Evolutionary conservation across 1,284 basidiomycete species (phyloP).

Genomic region (Ustilago esculenta): DNA sequence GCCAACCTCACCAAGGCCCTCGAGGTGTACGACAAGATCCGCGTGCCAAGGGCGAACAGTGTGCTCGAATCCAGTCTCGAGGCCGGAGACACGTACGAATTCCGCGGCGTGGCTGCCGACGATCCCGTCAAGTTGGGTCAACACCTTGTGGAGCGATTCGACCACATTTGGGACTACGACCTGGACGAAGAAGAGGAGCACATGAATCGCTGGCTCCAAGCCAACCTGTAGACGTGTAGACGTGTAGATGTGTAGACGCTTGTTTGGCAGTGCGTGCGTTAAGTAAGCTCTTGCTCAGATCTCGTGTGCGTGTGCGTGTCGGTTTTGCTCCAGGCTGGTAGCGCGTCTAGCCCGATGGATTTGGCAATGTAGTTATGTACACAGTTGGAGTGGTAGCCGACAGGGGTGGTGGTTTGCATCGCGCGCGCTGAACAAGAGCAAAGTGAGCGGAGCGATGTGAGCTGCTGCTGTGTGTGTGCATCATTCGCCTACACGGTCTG

Average conservation of each 20-base stretch:
- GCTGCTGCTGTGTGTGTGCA: not conserved
- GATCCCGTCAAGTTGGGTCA: constrained; percentile 19
- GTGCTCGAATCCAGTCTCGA: constrained; percentile 56
- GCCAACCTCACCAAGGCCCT: constrained; percentile 71
- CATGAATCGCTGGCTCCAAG: constrained; percentile 25
- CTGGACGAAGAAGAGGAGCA: constrained; percentile 18
- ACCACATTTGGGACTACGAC: constrained; percentile 44
- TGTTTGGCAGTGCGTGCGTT: too few species aligned
- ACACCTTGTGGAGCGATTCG: constrained; percentile 31
- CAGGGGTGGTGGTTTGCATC: too few species aligned
- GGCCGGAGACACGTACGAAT: constrained; percentile 50
- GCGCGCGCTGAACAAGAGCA: too few species aligned
- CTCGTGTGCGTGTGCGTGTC: not conserved
- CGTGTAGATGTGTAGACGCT: not conserved
- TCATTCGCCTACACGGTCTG: constrained; percentile 5
- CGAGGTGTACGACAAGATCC: constrained; percentile 44
- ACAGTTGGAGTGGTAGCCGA: not conserved
- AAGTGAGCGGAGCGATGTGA: not conserved
- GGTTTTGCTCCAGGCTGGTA: not conserved
- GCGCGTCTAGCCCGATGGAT: not conserved
- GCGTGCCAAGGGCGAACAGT: constrained; percentile 53
- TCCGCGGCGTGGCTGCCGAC: constrained; percentile 25
- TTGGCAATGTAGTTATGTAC: not conserved
- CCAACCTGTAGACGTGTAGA: constrained; percentile 4
- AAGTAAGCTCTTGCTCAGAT: too few species aligned